Evolutionary conservation across 2,329 filamentous ascomycete species (phyloP), one percentile per base, ranked within the genome.

Genomic region (Paraphoma chrysanthemicola): DNA sequence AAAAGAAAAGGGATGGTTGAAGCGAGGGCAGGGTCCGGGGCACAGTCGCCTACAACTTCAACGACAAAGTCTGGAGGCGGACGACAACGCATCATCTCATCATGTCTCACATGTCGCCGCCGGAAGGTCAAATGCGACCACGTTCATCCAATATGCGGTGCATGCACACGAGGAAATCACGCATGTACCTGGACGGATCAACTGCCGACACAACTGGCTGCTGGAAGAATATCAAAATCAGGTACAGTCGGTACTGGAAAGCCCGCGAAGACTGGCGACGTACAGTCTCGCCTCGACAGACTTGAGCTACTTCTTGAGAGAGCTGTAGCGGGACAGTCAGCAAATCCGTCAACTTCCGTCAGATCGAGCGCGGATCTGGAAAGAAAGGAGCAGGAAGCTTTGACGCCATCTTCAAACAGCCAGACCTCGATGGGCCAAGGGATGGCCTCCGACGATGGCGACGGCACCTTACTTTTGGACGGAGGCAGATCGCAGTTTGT

Each of bases 111-210:
- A 7, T 77, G 75, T 53, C 64, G 75, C 12, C 68, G 74, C 42
- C 65, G 75, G 53, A 77, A 77, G 57, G 75, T 77, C 44, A 70
- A 71, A 51, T 77, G 75, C 56, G 75, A 77, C 43, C 75, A 77
- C 59, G 69, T 64, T 39, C 74, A 77, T 63, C 74, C 75, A 10
- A 56, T 75, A 6, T 77, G 75, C 55, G 73, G 74, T 28, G 74
- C 75, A 39, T 77, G 75, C 59, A 66, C 67, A 12, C 67, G 74
- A 50, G 74, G 74, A 14, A 75, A 67, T 45, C 75, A 77, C 62
- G 63, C 70, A 11, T 77, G 75, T 51, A 73, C 70, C 29, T 77
- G 67, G 67, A 74, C 67, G 63, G 72, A 56, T 63, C 71, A 55
- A 60, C 65, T 62, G 12, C 71, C 68, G 44, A 57, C 50, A 14